phyloP scores from a whole-genome alignment of 768 basidiomycete genomes.

The Cystobasidium onofrii region DNA sequence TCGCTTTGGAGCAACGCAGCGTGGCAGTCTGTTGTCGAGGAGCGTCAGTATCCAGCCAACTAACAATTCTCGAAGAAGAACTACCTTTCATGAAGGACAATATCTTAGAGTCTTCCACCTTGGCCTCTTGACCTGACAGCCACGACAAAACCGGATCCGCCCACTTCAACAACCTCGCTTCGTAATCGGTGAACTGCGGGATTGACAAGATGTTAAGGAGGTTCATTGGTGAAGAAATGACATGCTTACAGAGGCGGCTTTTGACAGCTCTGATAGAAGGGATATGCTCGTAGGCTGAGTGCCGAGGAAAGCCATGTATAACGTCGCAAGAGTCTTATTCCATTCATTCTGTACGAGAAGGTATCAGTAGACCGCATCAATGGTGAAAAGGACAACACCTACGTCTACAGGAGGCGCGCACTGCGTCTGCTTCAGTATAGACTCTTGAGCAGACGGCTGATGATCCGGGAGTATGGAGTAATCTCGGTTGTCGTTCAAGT shows the following conservation, averaged over 20 bases:
- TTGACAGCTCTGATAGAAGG: too few species aligned
- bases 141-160: not conserved
- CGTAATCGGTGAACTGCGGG: not conserved
- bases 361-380: not conserved
- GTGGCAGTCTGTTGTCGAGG: not conserved
- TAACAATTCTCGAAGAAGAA: not conserved
- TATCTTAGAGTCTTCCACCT: not conserved
- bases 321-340: not conserved
- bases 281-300: not conserved
- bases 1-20: not conserved
- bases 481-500: constrained; percentile 78
- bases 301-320: not conserved
- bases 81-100: not conserved
- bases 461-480: constrained; percentile 68
- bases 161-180: not conserved
- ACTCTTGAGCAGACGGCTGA: constrained; percentile 55
- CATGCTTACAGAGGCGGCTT: too few species aligned
- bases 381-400: not conserved
- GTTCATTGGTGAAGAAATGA: too few species aligned
- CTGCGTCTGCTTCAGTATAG: constrained; percentile 61
- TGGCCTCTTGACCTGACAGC: not conserved
- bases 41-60: not conserved
- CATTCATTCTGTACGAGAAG: not conserved
- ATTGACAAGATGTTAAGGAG: too few species aligned
- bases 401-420: constrained; percentile 53